Base-by-base conservation (phyloP, 768 basidiomycete species). In the Rhodosporidiobolus sp. region DNA sequence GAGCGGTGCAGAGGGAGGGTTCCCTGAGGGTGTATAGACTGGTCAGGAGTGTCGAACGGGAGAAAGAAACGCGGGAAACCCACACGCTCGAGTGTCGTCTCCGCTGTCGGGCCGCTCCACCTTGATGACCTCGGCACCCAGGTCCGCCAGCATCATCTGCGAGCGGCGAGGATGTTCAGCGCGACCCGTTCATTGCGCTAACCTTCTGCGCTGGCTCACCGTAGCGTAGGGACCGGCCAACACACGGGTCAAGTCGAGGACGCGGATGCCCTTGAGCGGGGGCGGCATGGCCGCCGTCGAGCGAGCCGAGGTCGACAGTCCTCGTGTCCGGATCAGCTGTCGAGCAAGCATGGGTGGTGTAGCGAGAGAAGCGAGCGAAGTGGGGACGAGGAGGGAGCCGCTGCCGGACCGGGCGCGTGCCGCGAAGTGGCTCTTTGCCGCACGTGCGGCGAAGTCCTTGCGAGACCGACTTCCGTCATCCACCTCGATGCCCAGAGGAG, bases 111-210 rank as follows among this genome's bases (percentile, higher is more conserved):
- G 81, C 79, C 92, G 90, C 79, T 94, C 92, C 10, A 96, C 87
- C 80, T 96, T 97, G 80, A 96, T 86, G 38, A 97, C 92, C 79
- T 97, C 92, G 58, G 94, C 94, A 2, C 92, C 81, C 16, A 94
- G 82, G 82, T 94, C 92, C 12, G 89, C 93, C n/a, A 96, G 84
- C 71, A 95, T 85, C 93, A 94, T 77, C 48, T 69, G 56, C 43
- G 24, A 16, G 20, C 12, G 1, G 9, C 17, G 4, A 14, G 16
- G 35, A 11, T 60, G n/a, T 32, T 26, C 5, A 4, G 34, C n/a
- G n/a, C n/a, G n/a, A n/a, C n/a, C n/a, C n/a, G n/a, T n/a, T n/a
- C n/a, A n/a, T n/a, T n/a, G n/a, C n/a, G n/a, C n/a, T n/a, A n/a
- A n/a, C n/a, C n/a, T n/a, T n/a, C n/a, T n/a, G n/a, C n/a, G n/a